Evolutionary conservation across 176 grass and related monocot genomes (phyloP).

Genomic region (Raddia distichophylla): DNA sequence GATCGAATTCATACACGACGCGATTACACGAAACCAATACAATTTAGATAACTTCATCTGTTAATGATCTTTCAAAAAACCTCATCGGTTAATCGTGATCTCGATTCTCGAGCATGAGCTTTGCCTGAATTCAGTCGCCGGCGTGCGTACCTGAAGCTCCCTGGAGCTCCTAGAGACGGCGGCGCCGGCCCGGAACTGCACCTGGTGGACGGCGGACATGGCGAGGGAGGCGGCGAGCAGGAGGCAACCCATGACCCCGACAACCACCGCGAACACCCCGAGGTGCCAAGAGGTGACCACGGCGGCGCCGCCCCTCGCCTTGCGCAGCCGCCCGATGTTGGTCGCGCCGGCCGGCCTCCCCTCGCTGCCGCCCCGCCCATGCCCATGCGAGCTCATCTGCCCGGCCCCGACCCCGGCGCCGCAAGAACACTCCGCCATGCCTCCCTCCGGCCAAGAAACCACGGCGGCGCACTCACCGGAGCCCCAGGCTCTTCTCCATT

Average conservation of each 20-base stretch:
- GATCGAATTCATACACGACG: background rate
- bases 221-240: slow-evolving; percentile 74
- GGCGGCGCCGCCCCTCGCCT: slow-evolving; percentile 10
- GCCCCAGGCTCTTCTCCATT: background rate
- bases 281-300: slow-evolving; percentile 61
- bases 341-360: slow-evolving; percentile 35
- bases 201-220: slow-evolving; percentile 74
- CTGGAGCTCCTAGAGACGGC: slow-evolving; percentile 44
- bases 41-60: too few relatives aligned
- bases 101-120: background rate
- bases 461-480: background rate
- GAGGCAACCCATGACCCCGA: slow-evolving; percentile 68
- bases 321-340: slow-evolving; percentile 59
- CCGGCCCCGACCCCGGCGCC: background rate
- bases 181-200: slow-evolving; percentile 52
- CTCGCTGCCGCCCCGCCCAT: background rate
- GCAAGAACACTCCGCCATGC: slow-evolving; percentile 25
- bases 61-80: too few relatives aligned
- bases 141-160: slow-evolving; percentile 55
- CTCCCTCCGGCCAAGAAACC: slow-evolving; percentile 14
- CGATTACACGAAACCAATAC: background rate
- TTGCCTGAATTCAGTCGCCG: background rate
- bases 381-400: background rate
- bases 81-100: background rate
- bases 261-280: slow-evolving; percentile 52